Base-by-base conservation (phyloP, 2,329 filamentous ascomycete species). In the Cladophialophora carrionii region DNA sequence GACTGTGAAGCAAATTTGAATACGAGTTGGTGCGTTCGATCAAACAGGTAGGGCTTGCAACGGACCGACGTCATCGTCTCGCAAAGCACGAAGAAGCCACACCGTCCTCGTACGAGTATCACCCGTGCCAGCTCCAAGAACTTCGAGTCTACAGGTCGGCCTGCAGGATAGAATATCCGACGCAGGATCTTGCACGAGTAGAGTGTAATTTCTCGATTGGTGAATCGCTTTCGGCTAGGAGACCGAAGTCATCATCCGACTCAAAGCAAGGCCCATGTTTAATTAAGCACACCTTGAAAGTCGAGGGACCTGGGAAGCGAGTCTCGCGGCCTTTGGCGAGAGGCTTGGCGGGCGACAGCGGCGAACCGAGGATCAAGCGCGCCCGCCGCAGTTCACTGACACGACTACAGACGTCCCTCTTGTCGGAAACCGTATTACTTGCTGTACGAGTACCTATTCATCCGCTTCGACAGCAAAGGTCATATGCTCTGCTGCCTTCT, bases 1-100 rank as follows among this genome's bases (percentile, higher is more conserved):
- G 49, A n/a, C 9, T 20, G 20, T 17, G 20, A 24, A 20, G 63
- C 48, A 65, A 57, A 51, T 57, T 65, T 55, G 51, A 53, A 61
- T 61, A 61, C 59, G 59, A 61, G 48, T 8, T 8, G 8, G 37
- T 41, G 14, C 43, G 20, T 24, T 54, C 55, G 57, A 51, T 60
- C 46, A 26, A 22, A 6, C 6, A 20, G n/a, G 57, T 4, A 43
- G 29, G 34, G 26, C 26, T 24, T 37, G 17, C 22, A 22, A 32
- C 48, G 34, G 43, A 43, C n/a, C 48, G 57, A 60, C 57, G 57
- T 60, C 57, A 60, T 60, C 24, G 17, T 52, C 12, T 24, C 57
- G 10, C 31, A 20, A 32, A 26, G 48, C 48, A 29, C 10, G 24
- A 49, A 46, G 17, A 5, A 5, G 9, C 8, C 8, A 34, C 32